phyloP scores from a whole-genome alignment of 495 filamentous ascomycete genomes.

The Daldinia vernicosa region DNA sequence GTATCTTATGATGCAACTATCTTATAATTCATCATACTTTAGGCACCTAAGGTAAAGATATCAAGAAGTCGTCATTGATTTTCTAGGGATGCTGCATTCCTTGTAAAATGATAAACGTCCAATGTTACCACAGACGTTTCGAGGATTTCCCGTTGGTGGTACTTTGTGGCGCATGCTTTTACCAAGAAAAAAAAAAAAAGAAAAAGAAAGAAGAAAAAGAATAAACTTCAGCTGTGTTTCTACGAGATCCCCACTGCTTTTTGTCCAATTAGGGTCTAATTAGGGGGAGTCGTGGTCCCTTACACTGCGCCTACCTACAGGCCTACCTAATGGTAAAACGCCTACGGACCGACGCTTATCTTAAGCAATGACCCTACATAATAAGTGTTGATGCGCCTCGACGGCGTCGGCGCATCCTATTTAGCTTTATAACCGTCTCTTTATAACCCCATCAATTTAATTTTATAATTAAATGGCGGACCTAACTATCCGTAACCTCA shows the following conservation, averaged over 20 bases:
- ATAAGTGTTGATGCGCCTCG: conserved; percentile 14
- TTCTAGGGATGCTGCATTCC: background rate
- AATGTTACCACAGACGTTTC: background rate
- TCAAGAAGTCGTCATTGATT: background rate
- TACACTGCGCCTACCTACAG: conserved; percentile 25
- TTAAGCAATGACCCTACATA: conserved; percentile 27
- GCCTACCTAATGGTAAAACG: conserved; percentile 12
- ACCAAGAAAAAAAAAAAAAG: background rate
- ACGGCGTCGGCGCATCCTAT: conserved; percentile 21
- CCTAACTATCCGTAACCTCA: conserved; percentile 89
- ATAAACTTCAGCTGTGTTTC: conserved; percentile 18
- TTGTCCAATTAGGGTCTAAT: conserved; percentile 24
- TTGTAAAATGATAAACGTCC: background rate
- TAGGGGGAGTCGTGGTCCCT: background rate
- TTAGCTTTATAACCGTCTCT: conserved; percentile 13
- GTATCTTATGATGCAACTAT: no score
- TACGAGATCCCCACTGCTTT: conserved; percentile 19
- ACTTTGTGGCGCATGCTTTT: conserved; percentile 8
- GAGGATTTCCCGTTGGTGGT: background rate
- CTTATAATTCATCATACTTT: background rate
- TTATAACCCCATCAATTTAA: conserved; percentile 5
- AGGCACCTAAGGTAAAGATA: background rate
- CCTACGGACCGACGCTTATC: conserved; percentile 11
- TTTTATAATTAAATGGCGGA: conserved; percentile 44
- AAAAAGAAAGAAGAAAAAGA: background rate